These are phyloP conservation scores for Salvia rosmarinus DNA, from an alignment of 257 asterid genomes.

Conservation along the genomic window DNA sequence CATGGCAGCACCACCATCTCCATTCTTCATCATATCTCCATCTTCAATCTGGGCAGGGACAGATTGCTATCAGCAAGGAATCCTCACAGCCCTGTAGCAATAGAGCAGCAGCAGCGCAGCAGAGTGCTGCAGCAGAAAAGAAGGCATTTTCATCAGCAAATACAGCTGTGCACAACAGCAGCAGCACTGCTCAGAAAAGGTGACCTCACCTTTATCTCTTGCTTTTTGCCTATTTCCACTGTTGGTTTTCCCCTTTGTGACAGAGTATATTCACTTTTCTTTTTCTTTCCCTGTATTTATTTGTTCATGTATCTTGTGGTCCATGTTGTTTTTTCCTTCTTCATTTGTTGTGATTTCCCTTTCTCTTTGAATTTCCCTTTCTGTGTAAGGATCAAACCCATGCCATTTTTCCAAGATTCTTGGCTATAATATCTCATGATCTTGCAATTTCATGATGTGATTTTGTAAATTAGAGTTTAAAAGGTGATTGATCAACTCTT, in stretches of 20 bases:
- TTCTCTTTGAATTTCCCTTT: neutral
- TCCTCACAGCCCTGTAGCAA: conserved; percentile 59
- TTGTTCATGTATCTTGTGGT: conserved; percentile 51
- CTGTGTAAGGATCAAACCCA: neutral
- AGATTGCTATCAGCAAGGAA: conserved; percentile 54
- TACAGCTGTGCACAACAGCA: conserved; percentile 68
- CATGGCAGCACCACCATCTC: conserved; percentile 44
- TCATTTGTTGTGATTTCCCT: conserved; percentile 3
- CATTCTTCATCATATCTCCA: conserved; percentile 46
- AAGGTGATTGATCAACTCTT: neutral
- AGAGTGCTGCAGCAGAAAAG: conserved; percentile 54
- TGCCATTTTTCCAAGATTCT: conserved; percentile 3
- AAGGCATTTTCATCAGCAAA: conserved; percentile 57
- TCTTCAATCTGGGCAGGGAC: conserved; percentile 40
- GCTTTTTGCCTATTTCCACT: conserved; percentile 16
- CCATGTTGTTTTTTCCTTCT: conserved; percentile 33
- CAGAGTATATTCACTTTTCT: conserved; percentile 65
- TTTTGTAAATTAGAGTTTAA: neutral
- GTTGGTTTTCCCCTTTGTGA: conserved; percentile 35
- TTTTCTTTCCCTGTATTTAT: conserved; percentile 28
- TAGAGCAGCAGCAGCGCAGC: conserved; percentile 46
- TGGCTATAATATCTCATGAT: conserved; percentile 15
- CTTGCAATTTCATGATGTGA: neutral
- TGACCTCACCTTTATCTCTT: conserved; percentile 42
- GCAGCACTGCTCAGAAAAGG: conserved; percentile 85